A percentile compares a stretch with the other conserved stretches of the same genome.
Conservation (phyloP, 257 asterid species). For the Coffea canephora region DNA sequence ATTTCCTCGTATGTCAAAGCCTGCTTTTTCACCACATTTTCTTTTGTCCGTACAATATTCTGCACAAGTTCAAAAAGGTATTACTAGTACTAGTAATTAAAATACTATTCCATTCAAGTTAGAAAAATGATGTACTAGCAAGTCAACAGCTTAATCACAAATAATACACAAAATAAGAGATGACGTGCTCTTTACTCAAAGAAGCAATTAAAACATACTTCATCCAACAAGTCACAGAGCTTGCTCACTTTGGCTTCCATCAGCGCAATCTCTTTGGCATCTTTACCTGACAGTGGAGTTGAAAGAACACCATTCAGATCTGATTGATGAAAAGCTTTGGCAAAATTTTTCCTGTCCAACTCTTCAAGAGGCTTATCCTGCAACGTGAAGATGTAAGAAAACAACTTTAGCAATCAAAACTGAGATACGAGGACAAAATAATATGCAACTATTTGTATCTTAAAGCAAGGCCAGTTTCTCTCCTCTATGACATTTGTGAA, state of each 20-base stretch:
- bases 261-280: slow-evolving; percentile 76
- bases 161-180: not conserved
- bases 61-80: slow-evolving; percentile 31
- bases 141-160: not conserved
- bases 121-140: not conserved
- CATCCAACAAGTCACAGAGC: slow-evolving; percentile 76
- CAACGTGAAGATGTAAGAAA: slow-evolving; percentile 12
- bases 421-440: not conserved
- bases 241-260: slow-evolving; percentile 78
- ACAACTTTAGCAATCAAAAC: too few species aligned
- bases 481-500: not conserved
- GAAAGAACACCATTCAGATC: slow-evolving; percentile 52
- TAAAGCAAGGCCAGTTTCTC: not conserved
- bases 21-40: slow-evolving; percentile 89
- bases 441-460: not conserved
- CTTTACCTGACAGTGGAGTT: slow-evolving; percentile 43
- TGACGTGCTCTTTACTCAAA: not conserved
- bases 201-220: slow-evolving; percentile 40
- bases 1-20: slow-evolving; percentile 98
- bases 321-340: slow-evolving; percentile 55
- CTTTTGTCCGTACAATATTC: slow-evolving; percentile 84
- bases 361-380: slow-evolving; percentile 82
- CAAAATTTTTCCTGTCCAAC: slow-evolving; percentile 80
- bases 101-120: not conserved
- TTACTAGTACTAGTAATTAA: not conserved